phyloP scores from a whole-genome alignment of 805 yeast species.

The Wickerhamiella lipophila region DNA sequence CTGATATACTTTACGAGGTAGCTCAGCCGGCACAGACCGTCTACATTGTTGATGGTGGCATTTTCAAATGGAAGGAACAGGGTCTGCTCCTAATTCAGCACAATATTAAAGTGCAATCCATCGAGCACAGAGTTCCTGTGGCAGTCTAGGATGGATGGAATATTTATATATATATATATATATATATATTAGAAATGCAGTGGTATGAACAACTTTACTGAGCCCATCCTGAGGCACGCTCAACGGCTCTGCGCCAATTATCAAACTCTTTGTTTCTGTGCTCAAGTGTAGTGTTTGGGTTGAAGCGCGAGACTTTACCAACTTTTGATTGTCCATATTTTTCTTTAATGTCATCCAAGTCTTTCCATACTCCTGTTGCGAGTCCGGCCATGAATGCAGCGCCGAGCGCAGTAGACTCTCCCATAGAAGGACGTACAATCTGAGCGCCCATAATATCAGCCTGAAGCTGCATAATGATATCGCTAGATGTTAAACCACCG shows the following conservation, averaged over 20 bases:
- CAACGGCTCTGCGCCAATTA: slow-evolving; percentile 77
- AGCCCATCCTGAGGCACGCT: slow-evolving; percentile 74
- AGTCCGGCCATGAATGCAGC: slow-evolving; percentile 94
- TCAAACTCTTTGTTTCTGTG: slow-evolving; percentile 52
- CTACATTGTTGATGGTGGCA: slow-evolving; percentile 11
- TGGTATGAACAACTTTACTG: slow-evolving; percentile 12
- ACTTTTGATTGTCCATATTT: slow-evolving; percentile 19
- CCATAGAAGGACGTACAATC: slow-evolving; percentile 64
- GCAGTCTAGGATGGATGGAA: not conserved
- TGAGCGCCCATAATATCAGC: slow-evolving; percentile 83
- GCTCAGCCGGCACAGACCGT: slow-evolving; percentile 11
- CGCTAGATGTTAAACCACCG: slow-evolving; percentile 90
- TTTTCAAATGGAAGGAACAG: slow-evolving; percentile 8
- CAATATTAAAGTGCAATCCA: not conserved
- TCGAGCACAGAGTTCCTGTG: not conserved
- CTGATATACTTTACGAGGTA: slow-evolving; percentile 7
- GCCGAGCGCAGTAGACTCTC: slow-evolving; percentile 91
- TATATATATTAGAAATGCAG: not conserved
- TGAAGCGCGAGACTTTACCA: slow-evolving; percentile 19
- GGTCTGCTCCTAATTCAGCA: slow-evolving; percentile 1
- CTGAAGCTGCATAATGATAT: slow-evolving; percentile 86
- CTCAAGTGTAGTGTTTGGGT: slow-evolving; percentile 38
- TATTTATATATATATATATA: not conserved
- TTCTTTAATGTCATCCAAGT: slow-evolving; percentile 50
- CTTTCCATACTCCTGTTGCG: slow-evolving; percentile 58